Evolutionary conservation across 192 early-diverging fungal species (phyloP).

Genomic region (Gaertneriomyces sp.): DNA sequence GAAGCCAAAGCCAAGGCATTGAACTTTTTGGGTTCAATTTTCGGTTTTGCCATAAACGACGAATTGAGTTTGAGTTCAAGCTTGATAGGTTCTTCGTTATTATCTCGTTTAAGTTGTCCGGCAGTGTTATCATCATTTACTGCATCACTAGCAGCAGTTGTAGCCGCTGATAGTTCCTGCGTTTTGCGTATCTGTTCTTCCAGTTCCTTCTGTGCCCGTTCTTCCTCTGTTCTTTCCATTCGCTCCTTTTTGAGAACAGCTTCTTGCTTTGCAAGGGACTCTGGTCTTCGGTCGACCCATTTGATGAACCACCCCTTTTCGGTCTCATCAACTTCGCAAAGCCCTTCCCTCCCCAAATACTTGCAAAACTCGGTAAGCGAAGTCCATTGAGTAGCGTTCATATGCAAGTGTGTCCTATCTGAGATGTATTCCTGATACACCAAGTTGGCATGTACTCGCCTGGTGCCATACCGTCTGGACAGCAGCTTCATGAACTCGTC

Average conservation of each 20-base stretch:
- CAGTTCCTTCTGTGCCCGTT: slow-evolving; percentile 71
- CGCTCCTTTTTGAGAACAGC: slow-evolving; percentile 78
- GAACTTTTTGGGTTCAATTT: slow-evolving; percentile 25
- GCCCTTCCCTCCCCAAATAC: slow-evolving; percentile 79
- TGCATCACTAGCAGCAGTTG: slow-evolving; percentile 3
- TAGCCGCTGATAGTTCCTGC: slow-evolving; percentile 38
- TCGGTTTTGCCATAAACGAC: slow-evolving; percentile 13
- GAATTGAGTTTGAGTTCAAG: slow-evolving; percentile 52
- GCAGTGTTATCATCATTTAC: slow-evolving; percentile 13
- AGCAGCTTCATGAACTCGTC: slow-evolving; percentile 79
- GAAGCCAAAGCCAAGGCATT: slow-evolving; percentile 20
- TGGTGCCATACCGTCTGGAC: slow-evolving; percentile 73
- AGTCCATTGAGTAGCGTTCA: slow-evolving; percentile 93
- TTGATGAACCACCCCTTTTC: slow-evolving; percentile 84
- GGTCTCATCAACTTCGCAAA: slow-evolving; percentile 82
- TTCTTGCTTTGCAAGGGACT: slow-evolving; percentile 75
- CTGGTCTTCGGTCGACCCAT: slow-evolving; percentile 90
- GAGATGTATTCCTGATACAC: slow-evolving; percentile 97
- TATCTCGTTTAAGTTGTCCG: slow-evolving; percentile 65
- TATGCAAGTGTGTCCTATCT: slow-evolving; percentile 88
- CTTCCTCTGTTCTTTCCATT: slow-evolving; percentile 79
- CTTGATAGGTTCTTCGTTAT: slow-evolving; percentile 69
- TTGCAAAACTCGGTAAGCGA: slow-evolving; percentile 86
- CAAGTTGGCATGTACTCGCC: slow-evolving; percentile 83
- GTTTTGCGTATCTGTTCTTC: slow-evolving; percentile 83